phyloP scores from a whole-genome alignment of 2,329 filamentous ascomycete species.

The Aspergillus ochraceoroseus region DNA sequence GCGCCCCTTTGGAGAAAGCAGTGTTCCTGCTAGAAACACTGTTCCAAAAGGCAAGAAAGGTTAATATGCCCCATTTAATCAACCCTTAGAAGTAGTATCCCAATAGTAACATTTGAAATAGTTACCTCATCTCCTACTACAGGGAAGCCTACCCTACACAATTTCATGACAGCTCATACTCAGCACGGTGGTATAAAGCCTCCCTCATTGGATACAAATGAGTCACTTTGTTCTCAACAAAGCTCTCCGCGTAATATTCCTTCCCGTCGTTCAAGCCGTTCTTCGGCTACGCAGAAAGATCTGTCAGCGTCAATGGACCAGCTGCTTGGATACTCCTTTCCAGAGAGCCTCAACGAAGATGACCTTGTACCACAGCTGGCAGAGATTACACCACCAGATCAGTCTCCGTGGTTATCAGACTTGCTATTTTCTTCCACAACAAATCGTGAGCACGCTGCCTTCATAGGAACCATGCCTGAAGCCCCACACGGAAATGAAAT shows the following conservation, averaged over 20 bases:
- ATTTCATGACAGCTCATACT: constrained; percentile 3
- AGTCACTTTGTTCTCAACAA: constrained; percentile 2
- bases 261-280: constrained; percentile 5
- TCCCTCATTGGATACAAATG: background rate
- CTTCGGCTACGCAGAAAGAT: constrained; percentile 8
- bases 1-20: constrained; percentile 64
- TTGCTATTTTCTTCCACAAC: constrained; percentile 10
- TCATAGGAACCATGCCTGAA: constrained; percentile 11
- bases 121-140: constrained; percentile 11
- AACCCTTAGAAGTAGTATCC: background rate
- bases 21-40: constrained; percentile 40
- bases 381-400: constrained; percentile 13
- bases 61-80: constrained; percentile 15
- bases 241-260: constrained; percentile 5
- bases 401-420: constrained; percentile 20
- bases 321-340: constrained; percentile 10
- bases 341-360: constrained; percentile 16
- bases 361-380: constrained; percentile 11
- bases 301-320: constrained; percentile 12
- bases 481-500: constrained; percentile 13
- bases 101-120: constrained; percentile 7
- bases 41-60: constrained; percentile 46
- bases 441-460: constrained; percentile 6
- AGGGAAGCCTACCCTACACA: constrained; percentile 9
- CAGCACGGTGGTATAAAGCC: constrained; percentile 1